Conservation (phyloP, 208 protist species). For the Leishmania arabica region DNA sequence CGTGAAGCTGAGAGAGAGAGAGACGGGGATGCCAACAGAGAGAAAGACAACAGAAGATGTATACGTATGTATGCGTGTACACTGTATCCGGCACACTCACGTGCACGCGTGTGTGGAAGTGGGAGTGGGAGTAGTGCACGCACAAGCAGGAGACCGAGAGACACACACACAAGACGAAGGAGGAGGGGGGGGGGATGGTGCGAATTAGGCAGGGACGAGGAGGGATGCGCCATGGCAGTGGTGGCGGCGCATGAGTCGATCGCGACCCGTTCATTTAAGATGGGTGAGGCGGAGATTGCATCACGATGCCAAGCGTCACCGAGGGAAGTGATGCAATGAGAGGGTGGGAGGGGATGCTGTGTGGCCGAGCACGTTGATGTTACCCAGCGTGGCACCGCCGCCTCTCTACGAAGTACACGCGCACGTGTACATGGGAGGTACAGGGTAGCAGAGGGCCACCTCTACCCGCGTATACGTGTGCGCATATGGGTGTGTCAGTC, state of each 20-base stretch:
- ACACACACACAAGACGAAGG: background rate
- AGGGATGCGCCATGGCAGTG: background rate
- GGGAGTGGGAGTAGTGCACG: background rate
- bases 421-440: background rate
- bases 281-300: background rate
- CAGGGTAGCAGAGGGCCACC: background rate
- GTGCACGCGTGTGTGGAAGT: background rate
- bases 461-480: background rate
- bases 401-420: background rate
- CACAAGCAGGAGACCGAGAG: background rate
- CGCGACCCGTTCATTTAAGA: background rate
- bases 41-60: background rate
- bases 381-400: background rate
- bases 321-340: background rate
- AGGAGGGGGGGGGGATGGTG: background rate
- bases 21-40: background rate
- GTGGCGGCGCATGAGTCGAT: background rate
- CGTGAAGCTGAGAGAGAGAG: background rate
- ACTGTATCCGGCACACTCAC: background rate
- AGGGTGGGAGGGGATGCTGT: background rate
- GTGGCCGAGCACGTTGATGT: background rate
- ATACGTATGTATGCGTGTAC: background rate
- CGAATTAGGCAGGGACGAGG: background rate
- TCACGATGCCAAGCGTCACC: background rate
- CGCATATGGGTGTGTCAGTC: background rate